These are phyloP conservation scores for Mortierella antarctica DNA, from an alignment of 192 early-diverging fungal genomes.

Conservation along the genomic window DNA sequence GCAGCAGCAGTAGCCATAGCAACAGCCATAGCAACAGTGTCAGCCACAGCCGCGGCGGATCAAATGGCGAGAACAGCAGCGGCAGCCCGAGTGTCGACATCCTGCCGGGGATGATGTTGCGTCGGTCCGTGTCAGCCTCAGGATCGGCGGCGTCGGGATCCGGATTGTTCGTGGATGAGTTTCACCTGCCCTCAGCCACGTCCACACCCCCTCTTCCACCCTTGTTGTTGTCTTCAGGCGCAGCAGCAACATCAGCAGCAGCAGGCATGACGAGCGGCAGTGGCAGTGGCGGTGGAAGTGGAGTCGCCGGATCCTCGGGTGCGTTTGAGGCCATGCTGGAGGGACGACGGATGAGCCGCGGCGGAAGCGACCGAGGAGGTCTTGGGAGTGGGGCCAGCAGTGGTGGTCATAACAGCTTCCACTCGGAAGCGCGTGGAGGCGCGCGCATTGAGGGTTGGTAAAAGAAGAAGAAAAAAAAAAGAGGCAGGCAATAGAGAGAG, in stretches of 20 bases:
- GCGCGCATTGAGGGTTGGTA: constrained; percentile 33
- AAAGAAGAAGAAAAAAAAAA: not conserved
- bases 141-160: constrained; percentile 8
- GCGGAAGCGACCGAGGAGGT: constrained; percentile 28
- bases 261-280: not conserved
- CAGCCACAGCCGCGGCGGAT: constrained; percentile 34
- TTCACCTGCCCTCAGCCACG: constrained; percentile 1
- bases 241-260: not conserved
- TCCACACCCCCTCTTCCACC: constrained; percentile 8
- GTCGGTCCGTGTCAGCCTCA: constrained; percentile 2
- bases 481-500: too few species aligned
- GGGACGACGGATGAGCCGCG: constrained; percentile 46
- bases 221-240: not conserved
- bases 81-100: constrained; percentile 15
- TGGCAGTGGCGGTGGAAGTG: not conserved
- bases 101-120: constrained; percentile 4
- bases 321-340: constrained; percentile 32
- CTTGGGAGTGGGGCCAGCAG: constrained; percentile 33
- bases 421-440: constrained; percentile 41
- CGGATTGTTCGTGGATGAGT: constrained; percentile 16
- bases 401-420: constrained; percentile 32
- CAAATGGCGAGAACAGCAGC: constrained; percentile 23
- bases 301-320: not conserved
- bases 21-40: constrained; percentile 22
- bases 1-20: constrained; percentile 4